Base-by-base conservation (phyloP, 2,329 filamentous ascomycete species). In the Diaporthe citriasiana region DNA sequence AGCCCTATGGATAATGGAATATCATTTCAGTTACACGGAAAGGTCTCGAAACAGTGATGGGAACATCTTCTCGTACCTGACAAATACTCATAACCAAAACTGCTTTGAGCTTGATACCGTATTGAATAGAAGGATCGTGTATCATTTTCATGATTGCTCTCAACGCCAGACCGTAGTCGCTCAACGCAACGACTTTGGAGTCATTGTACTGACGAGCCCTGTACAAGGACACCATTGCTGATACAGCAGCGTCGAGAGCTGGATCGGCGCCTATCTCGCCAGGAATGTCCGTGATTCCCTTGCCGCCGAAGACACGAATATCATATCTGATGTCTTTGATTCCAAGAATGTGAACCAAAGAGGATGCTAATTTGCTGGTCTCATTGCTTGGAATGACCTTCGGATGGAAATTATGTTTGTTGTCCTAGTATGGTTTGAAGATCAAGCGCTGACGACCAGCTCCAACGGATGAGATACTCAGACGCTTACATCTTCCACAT, bases 361-460 rank as follows among this genome's bases (percentile, higher is more conserved):
- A 8, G 47, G 70, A 3, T n/a, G 45, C 15, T 19, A 42, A 40
- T 47, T 47, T 53, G 42, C 60, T 35, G 15, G n/a, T 30, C 3
- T 59, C 22, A 47, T 65, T 40, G n/a, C 47, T 33, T n/a, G 25
- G 25, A 70, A 33, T 12, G 13, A 13, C 27, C 7, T 17, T 53
- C 22, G 42, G 63, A 40, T n/a, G 13, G 47, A 17, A n/a, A 10
- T 25, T 50, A 33, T 50, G 27, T n/a, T 19, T 22, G n/a, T 10
- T 33, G 45, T n/a, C 63, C 22, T 38, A 22, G 70, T 75, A 50
- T 68, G 55, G 45, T 72, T 74, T 76, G 56, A 77, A 77, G 33
- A 73, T 77, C 60, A 71, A 77, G 4, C 76, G 72, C 19, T 73
- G 76, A 27, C 71, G 56, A 55, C 77, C 77, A 15, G n/a, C 57